These are phyloP conservation scores for Xylaria sp. DNA, from an alignment of 2,329 filamentous ascomycete genomes.

Conservation along the genomic window DNA sequence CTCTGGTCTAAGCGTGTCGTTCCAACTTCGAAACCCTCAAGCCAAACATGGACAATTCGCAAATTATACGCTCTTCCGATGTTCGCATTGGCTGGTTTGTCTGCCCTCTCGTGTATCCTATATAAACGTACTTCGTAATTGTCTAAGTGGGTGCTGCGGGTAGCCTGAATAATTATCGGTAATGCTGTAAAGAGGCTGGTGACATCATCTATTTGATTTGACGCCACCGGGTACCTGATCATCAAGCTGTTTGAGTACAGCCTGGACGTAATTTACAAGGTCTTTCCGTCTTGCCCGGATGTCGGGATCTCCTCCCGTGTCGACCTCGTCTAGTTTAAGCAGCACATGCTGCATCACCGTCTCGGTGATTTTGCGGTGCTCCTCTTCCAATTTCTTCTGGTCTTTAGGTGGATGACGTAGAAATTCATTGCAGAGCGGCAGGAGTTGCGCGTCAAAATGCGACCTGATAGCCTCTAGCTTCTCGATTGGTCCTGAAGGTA, in stretches of 20 bases:
- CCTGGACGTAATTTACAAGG: slow-evolving; percentile 77
- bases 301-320: slow-evolving; percentile 75
- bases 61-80: slow-evolving; percentile 7
- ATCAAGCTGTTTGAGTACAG: slow-evolving; percentile 73
- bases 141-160: neutral
- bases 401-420: slow-evolving; percentile 71
- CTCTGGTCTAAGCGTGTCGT: slow-evolving; percentile 18
- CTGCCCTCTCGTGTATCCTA: slow-evolving; percentile 6
- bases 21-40: neutral
- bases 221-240: slow-evolving; percentile 47
- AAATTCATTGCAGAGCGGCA: slow-evolving; percentile 74
- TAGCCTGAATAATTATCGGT: neutral
- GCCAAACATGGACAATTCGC: slow-evolving; percentile 3
- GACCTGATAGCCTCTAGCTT: slow-evolving; percentile 74
- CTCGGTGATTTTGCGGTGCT: slow-evolving; percentile 80
- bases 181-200: slow-evolving; percentile 4
- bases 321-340: slow-evolving; percentile 80
- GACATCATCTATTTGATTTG: slow-evolving; percentile 38
- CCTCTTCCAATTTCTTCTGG: slow-evolving; percentile 74
- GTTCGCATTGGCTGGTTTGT: slow-evolving; percentile 2
- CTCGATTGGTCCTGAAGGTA: slow-evolving; percentile 60
- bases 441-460: slow-evolving; percentile 71
- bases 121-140: slow-evolving; percentile 22
- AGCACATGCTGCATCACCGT: slow-evolving; percentile 80
- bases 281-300: slow-evolving; percentile 75